These are phyloP conservation scores for Cucurbitaria berberidis DNA, from an alignment of 2,329 filamentous ascomycete species.

Conservation along the genomic window DNA sequence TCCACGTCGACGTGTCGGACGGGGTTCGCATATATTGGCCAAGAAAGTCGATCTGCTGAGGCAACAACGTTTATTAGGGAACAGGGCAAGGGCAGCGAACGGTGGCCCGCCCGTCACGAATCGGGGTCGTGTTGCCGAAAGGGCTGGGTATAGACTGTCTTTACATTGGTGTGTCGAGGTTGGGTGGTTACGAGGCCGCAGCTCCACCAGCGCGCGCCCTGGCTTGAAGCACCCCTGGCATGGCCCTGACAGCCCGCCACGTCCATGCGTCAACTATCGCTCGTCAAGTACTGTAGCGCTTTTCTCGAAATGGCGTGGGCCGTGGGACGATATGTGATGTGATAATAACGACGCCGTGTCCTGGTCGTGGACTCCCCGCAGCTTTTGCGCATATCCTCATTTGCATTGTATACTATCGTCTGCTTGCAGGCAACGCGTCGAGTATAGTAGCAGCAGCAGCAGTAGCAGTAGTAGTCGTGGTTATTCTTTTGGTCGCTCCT, in stretches of 20 bases:
- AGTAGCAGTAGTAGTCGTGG: too few species aligned
- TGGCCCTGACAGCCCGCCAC: slow-evolving; percentile 20
- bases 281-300: slow-evolving; percentile 20
- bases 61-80: slow-evolving; percentile 11
- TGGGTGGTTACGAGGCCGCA: slow-evolving; percentile 22
- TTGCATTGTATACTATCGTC: background rate
- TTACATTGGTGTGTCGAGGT: slow-evolving; percentile 5
- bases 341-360: slow-evolving; percentile 19
- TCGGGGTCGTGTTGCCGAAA: slow-evolving; percentile 20
- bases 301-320: slow-evolving; percentile 15
- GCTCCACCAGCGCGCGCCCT: slow-evolving; percentile 33
- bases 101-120: slow-evolving; percentile 27
- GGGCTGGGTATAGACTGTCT: slow-evolving; percentile 2
- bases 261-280: slow-evolving; percentile 20
- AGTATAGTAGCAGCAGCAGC: too few species aligned
- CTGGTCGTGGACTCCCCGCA: slow-evolving; percentile 1
- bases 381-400: background rate
- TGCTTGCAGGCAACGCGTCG: slow-evolving; percentile 4
- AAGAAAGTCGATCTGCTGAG: too few species aligned
- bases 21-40: too few species aligned
- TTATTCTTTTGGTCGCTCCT: slow-evolving; percentile 22
- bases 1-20: too few species aligned
- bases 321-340: slow-evolving; percentile 15
- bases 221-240: too few species aligned
- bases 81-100: slow-evolving; percentile 13